Base-by-base conservation (phyloP, 1,139 yeast species). In the Blastobotrys malaysiensis region DNA sequence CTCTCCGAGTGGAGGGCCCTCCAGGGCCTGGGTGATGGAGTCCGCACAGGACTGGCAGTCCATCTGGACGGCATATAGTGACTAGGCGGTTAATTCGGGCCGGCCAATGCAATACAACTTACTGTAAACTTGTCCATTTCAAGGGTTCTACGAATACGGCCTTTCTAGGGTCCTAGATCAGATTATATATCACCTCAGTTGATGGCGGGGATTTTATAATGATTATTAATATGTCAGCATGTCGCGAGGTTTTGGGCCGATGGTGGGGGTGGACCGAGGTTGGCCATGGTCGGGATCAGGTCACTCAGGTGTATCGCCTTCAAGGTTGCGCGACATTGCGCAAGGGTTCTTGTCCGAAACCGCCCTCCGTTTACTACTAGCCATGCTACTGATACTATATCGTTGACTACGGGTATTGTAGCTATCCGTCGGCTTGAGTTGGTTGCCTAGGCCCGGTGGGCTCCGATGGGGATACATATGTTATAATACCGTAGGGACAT, bases 31-130 rank as follows among this genome's bases (percentile, higher is more conserved):
- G 5, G 76, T 67, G 9, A 88, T 84, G 2, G 83, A 75, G 9
- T 79, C 79, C 16, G 84, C 88, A 69, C 96, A 88, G 13, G 79
- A 71, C 47, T 82, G 73, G 67, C 96, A 89, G 61, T 83, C 82
- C 77, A 88, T 73, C 2, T 91, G 90, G 52, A 88, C 95, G 9
- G 56, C 54, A 22, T 51, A 54, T 9, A 54, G 44, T 2, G 56
- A 51, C 46, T 51, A 19, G 5, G 21, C 7, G 3, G 45, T 39
- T 20, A 48, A 46, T n/a, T 19, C 45, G 3, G 4, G 4, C 21
- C 3, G 6, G 13, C 6, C 11, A 5, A 9, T 16, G 39, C 6
- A 13, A 13, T 13, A 5, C 16, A 31, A 31, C 39, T 7, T 31
- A 31, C 39, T 5, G 39, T 31, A n/a, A 31, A 31, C 11, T 31